These are phyloP conservation scores for Physcomitrellopsis africana DNA, from an alignment of 225 moss, liverwort and hornwort species.

Conservation along the genomic window DNA sequence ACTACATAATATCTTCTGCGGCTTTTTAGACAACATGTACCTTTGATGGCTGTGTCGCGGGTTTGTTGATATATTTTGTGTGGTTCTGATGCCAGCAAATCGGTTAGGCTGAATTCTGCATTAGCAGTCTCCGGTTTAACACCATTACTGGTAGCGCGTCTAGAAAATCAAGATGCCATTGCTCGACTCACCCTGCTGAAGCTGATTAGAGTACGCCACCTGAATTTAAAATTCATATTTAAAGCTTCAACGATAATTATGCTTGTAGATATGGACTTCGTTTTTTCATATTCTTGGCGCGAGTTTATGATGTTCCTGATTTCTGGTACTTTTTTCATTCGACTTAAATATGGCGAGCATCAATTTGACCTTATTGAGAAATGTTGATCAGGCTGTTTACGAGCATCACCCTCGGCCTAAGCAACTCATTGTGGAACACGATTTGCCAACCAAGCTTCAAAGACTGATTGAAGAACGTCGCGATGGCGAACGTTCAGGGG, in stretches of 20 bases:
- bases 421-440: slow-evolving; percentile 81
- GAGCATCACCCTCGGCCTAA: slow-evolving; percentile 86
- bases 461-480: slow-evolving; percentile 75
- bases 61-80: neutral
- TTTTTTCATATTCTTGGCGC: neutral
- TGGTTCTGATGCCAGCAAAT: slow-evolving; percentile 62
- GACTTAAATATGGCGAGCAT: neutral
- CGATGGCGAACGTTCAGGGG: slow-evolving; percentile 76
- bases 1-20: neutral
- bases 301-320: neutral
- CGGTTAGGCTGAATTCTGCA: slow-evolving; percentile 68
- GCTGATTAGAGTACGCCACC: slow-evolving; percentile 63
- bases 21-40: neutral
- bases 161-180: slow-evolving; percentile 85
- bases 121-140: slow-evolving; percentile 81
- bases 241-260: no score
- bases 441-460: slow-evolving; percentile 66
- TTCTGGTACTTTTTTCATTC: neutral
- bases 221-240: neutral
- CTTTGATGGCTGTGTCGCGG: neutral
- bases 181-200: slow-evolving; percentile 77
- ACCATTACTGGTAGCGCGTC: slow-evolving; percentile 72
- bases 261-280: no score
- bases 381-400: slow-evolving; percentile 68
- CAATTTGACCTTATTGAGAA: neutral